Evolutionary conservation across 148 eudicot genomes (phyloP).

Genomic region (Fagopyrum homotropicum): DNA sequence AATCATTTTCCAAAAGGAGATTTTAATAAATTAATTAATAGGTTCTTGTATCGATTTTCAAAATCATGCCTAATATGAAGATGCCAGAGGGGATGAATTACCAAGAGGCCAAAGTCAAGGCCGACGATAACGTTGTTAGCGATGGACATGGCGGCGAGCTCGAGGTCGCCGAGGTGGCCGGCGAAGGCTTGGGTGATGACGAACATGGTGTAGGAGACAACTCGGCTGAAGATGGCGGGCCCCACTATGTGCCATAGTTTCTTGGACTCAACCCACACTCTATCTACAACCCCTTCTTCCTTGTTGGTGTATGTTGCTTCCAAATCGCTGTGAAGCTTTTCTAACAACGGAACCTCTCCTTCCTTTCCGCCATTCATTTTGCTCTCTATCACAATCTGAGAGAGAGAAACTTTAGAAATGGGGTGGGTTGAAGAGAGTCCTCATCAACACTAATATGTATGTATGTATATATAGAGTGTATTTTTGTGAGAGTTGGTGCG

Average conservation of each 20-base stretch:
- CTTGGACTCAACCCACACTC: slow-evolving; percentile 45
- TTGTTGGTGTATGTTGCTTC: neutral
- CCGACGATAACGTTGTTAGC: slow-evolving; percentile 43
- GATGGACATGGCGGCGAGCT: slow-evolving; percentile 55
- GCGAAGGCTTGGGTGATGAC: slow-evolving; percentile 49
- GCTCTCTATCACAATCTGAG: neutral
- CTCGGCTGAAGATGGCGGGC: slow-evolving; percentile 41
- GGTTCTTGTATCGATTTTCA: neutral
- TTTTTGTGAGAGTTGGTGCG: neutral
- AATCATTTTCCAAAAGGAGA: neutral
- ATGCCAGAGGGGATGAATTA: neutral
- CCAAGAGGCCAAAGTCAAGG: slow-evolving; percentile 49
- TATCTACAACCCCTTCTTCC: slow-evolving; percentile 5
- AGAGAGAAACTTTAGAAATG: too few relatives aligned
- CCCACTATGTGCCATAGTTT: slow-evolving; percentile 54
- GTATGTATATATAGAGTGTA: too few relatives aligned
- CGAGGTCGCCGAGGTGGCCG: slow-evolving; percentile 56
- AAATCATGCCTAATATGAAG: too few relatives aligned
- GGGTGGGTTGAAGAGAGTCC: too few relatives aligned
- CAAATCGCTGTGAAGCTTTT: neutral
- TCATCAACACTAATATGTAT: too few relatives aligned
- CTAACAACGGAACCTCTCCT: neutral
- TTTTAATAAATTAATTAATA: neutral
- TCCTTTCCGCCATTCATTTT: neutral
- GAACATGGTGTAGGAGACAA: slow-evolving; percentile 38